Conservation (phyloP, 345 rosid species). For the Arabidopsis arenosa region DNA sequence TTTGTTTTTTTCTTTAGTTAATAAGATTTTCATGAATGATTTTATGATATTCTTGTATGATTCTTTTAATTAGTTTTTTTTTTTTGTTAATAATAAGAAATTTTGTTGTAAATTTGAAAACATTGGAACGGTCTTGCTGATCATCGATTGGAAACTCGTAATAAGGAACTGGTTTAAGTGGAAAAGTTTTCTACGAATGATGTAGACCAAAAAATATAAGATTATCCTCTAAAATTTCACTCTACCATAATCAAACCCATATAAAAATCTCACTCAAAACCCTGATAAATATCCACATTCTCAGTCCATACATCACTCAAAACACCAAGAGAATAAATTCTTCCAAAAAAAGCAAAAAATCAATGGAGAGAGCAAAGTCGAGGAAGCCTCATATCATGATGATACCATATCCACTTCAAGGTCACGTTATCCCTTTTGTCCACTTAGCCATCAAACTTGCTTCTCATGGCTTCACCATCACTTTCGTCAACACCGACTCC, state of each 20-base stretch:
- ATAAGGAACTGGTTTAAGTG: too few relatives aligned
- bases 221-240: not conserved
- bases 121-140: too few relatives aligned
- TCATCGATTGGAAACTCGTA: too few relatives aligned
- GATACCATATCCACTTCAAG: constrained; percentile 69
- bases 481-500: constrained; percentile 69
- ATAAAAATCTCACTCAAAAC: too few relatives aligned
- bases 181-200: not conserved
- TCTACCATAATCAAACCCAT: not conserved
- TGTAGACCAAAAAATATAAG: not conserved
- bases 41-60: too few relatives aligned
- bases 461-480: constrained; percentile 67
- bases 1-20: too few relatives aligned
- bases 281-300: constrained; percentile 1
- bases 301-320: constrained; percentile 15
- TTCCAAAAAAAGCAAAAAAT: not conserved
- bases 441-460: constrained; percentile 72
- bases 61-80: too few relatives aligned
- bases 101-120: too few relatives aligned
- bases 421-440: constrained; percentile 62
- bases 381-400: constrained; percentile 56
- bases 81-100: too few relatives aligned
- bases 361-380: constrained; percentile 33
- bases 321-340: not conserved
- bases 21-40: too few relatives aligned